These are phyloP conservation scores for Boletellus sp. DNA, from an alignment of 1,284 basidiomycete species.

Conservation along the genomic window DNA sequence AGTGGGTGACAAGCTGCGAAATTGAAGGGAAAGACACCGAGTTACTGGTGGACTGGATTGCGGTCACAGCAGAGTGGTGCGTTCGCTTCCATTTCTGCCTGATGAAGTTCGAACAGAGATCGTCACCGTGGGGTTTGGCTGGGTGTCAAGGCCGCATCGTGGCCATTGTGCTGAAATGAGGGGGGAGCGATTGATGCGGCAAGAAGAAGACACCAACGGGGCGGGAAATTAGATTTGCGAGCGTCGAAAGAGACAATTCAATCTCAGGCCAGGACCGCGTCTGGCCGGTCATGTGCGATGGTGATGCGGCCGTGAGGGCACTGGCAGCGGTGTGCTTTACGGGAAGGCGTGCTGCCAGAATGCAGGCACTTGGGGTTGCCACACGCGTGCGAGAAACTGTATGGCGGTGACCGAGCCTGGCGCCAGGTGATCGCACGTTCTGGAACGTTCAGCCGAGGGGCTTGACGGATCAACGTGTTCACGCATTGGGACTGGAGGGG, in stretches of 20 bases:
- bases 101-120: constrained; percentile 18
- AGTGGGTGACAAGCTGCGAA: constrained; percentile 14
- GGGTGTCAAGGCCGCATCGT: constrained; percentile 13
- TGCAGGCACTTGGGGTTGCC: constrained; percentile 15
- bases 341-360: constrained; percentile 9
- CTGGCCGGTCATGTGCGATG: background rate
- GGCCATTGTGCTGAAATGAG: background rate
- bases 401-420: constrained; percentile 9
- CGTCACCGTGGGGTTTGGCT: constrained; percentile 9
- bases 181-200: no score
- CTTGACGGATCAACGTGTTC: constrained; percentile 9
- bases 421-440: constrained; percentile 1
- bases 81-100: constrained; percentile 23
- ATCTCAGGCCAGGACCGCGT: constrained; percentile 14
- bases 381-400: constrained; percentile 17
- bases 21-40: constrained; percentile 14
- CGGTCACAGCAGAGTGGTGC: background rate
- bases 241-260: constrained; percentile 11
- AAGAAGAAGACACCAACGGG: no score
- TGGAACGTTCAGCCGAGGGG: constrained; percentile 5
- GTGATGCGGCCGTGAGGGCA: constrained; percentile 15
- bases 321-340: constrained; percentile 5
- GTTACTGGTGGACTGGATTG: constrained; percentile 7
- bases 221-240: constrained; percentile 22
- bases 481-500: no score